Conservation (phyloP, 2,329 filamentous ascomycete genomes). For the Nigrospora osmanthi region DNA sequence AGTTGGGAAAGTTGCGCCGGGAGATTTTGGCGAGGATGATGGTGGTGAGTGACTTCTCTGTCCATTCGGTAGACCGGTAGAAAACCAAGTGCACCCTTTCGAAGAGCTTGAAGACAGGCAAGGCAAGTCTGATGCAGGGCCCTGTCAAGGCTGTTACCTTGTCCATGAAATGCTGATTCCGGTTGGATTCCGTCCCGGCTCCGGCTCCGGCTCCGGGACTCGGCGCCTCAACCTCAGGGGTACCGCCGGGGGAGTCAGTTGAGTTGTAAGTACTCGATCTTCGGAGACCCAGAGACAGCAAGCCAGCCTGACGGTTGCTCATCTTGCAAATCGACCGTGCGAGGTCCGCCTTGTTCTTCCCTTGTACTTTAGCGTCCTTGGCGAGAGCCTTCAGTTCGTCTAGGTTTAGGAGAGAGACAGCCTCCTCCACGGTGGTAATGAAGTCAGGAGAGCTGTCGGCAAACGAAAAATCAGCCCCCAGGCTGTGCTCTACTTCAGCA, state of each 20-base stretch:
- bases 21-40: slow-evolving; percentile 92
- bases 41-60: slow-evolving; percentile 89
- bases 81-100: slow-evolving; percentile 94
- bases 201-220: slow-evolving; percentile 17
- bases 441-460: slow-evolving; percentile 68
- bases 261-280: slow-evolving; percentile 56
- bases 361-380: slow-evolving; percentile 79
- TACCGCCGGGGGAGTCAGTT: slow-evolving; percentile 35
- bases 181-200: slow-evolving; percentile 38
- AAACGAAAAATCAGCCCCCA: slow-evolving; percentile 62
- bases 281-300: slow-evolving; percentile 62
- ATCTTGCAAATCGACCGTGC: slow-evolving; percentile 64
- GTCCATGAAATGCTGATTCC: slow-evolving; percentile 65
- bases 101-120: slow-evolving; percentile 69
- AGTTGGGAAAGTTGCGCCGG: slow-evolving; percentile 77
- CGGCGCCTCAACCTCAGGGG: slow-evolving; percentile 24
- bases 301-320: slow-evolving; percentile 66
- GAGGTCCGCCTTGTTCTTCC: slow-evolving; percentile 81
- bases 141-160: slow-evolving; percentile 76
- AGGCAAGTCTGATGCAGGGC: slow-evolving; percentile 74
- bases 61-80: slow-evolving; percentile 94
- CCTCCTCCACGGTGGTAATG: slow-evolving; percentile 75
- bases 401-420: slow-evolving; percentile 70
- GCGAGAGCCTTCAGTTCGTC: slow-evolving; percentile 81
- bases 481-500: slow-evolving; percentile 30